phyloP scores from a whole-genome alignment of 495 filamentous ascomycete species.

The Neurospora sp. region DNA sequence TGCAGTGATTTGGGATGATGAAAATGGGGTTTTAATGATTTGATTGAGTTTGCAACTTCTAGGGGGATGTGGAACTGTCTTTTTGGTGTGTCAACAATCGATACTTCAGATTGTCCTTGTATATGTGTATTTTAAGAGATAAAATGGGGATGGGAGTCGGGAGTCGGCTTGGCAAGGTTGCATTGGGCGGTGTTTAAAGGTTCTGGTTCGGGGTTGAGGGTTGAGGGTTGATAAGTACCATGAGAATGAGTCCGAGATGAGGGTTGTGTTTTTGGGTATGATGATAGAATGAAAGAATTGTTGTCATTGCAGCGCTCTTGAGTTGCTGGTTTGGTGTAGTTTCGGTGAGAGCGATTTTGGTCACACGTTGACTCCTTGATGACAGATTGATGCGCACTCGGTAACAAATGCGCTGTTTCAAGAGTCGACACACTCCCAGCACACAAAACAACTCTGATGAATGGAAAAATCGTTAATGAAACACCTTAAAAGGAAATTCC shows the following conservation, averaged over 20 bases:
- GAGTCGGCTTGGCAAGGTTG: background rate
- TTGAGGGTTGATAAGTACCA: background rate
- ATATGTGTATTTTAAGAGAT: background rate
- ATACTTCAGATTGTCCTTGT: background rate
- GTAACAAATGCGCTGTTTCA: no score
- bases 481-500: no score
- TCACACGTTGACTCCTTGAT: no score
- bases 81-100: no score
- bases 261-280: background rate
- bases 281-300: background rate
- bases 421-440: no score
- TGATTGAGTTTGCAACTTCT: background rate
- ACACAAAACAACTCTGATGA: no score
- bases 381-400: no score
- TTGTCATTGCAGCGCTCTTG: background rate
- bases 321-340: background rate
- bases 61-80: background rate
- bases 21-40: background rate
- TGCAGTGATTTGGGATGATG: slow-evolving; percentile 15
- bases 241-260: background rate
- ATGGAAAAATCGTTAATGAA: no score
- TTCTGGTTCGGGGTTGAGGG: background rate
- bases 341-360: no score
- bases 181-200: background rate
- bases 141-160: background rate